Evolutionary conservation across 2,329 filamentous ascomycete species (phyloP).

Genomic region (Penicillium oxalicum): DNA sequence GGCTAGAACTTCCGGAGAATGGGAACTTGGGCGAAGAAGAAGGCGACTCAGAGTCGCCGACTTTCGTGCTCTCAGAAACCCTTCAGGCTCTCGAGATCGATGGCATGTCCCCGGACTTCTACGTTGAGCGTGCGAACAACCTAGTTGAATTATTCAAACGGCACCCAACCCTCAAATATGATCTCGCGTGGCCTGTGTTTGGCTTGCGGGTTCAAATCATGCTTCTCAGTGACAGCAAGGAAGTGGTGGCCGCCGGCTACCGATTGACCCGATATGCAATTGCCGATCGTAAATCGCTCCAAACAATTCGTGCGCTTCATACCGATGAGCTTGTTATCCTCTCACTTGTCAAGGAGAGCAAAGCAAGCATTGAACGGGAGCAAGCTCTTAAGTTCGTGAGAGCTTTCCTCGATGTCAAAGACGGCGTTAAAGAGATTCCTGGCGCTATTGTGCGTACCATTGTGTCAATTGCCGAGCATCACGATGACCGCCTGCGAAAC

Average conservation of each 20-base stretch:
- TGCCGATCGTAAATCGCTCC: slow-evolving; percentile 81
- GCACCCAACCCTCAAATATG: slow-evolving; percentile 89
- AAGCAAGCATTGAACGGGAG: slow-evolving; percentile 93
- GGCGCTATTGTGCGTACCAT: slow-evolving; percentile 81
- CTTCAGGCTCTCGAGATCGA: slow-evolving; percentile 83
- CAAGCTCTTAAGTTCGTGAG: slow-evolving; percentile 95
- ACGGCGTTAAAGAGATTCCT: slow-evolving; percentile 81
- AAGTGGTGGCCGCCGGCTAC: slow-evolving; percentile 92
- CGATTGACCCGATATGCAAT: slow-evolving; percentile 90
- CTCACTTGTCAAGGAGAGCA: slow-evolving; percentile 90
- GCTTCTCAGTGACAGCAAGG: slow-evolving; percentile 89
- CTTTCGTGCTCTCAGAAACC: slow-evolving; percentile 82
- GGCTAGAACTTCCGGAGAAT: slow-evolving; percentile 31
- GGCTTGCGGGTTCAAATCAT: slow-evolving; percentile 90
- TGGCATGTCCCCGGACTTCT: slow-evolving; percentile 87
- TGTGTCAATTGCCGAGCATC: slow-evolving; percentile 80
- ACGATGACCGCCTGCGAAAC: slow-evolving; percentile 75
- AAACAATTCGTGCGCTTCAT: slow-evolving; percentile 78
- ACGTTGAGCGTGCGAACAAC: slow-evolving; percentile 85
- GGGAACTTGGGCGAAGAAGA: slow-evolving; percentile 51
- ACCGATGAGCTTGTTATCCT: slow-evolving; percentile 89
- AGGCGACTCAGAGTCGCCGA: slow-evolving; percentile 74
- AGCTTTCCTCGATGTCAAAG: slow-evolving; percentile 91
- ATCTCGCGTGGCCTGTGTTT: slow-evolving; percentile 92
- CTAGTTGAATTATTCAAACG: slow-evolving; percentile 95